Evolutionary conservation across 2,329 filamentous ascomycete species (phyloP), one percentile per base, ranked within the genome.

Genomic region (Colletotrichum lini): DNA sequence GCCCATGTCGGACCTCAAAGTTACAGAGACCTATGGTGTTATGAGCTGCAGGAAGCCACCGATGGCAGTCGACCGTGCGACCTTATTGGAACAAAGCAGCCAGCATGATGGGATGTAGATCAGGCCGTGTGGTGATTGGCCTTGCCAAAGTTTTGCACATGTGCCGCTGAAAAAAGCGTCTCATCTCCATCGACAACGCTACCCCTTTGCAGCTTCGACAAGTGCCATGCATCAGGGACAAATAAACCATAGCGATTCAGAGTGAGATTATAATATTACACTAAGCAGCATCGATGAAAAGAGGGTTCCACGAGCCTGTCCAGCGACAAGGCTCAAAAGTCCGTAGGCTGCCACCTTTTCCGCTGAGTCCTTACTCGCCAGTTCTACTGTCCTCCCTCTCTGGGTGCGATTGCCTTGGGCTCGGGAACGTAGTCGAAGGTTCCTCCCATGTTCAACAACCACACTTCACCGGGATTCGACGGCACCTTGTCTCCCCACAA

Each of bases 351-450:
- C 81, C 81, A 82, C 62, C 78, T 76, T 79, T 78, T 81, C 47
- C 76, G 73, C 53, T 78, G 76, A 62, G 76, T 75, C 61, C 73
- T 77, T 45, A 78, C 74, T 71, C 78, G 80, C 75, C 76, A 72
- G 66, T 77, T 78, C 85, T 86, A 86, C 74, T 85, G 80, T 73
- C 81, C 82, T 69, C 76, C 74, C 73, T 82, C 82, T 61, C 76
- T 77, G 18, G 84, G 80, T 53, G 74, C 72, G 60, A 88, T 85
- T 7, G 86, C 82, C 79, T 82, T 81, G 13, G 75, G 76, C 49
- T 82, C 75, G 2, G 82, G 78, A 16, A 90, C 83, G 74, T 89
- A 86, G 75, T 90, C 87, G 64, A 83, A 87, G 1, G 79, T 79
- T 13, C 84, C 89, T 13, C 81, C 87, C 79, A 85, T 84, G 58